Percentiles rank a stretch among this genome's conserved stretches.
These are phyloP conservation scores for Bacidia gigantensis DNA, from an alignment of 495 filamentous ascomycete genomes.

Conservation along the genomic window DNA sequence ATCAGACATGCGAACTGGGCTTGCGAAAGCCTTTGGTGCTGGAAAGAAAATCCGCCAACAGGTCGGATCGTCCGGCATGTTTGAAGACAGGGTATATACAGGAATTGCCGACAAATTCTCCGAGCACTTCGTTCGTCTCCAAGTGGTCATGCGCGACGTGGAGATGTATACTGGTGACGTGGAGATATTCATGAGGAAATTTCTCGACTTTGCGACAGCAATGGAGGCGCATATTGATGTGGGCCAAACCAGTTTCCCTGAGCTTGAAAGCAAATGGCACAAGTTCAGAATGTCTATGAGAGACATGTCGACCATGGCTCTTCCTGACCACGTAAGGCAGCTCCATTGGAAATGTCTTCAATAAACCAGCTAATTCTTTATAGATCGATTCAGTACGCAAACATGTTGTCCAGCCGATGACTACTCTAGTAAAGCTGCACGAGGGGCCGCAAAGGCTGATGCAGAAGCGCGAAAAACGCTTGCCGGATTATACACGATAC, in stretches of 20 bases:
- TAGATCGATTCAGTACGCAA: constrained; percentile 64
- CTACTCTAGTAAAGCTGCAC: constrained; percentile 64
- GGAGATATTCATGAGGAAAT: constrained; percentile 54
- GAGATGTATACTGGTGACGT: constrained; percentile 69
- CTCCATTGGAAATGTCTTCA: constrained; percentile 8
- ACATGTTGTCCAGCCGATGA: constrained; percentile 77
- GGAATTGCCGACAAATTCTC: constrained; percentile 63
- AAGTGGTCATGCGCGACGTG: constrained; percentile 80
- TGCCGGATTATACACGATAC: constrained; percentile 75
- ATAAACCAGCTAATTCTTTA: constrained; percentile 6
- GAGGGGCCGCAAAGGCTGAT: constrained; percentile 72
- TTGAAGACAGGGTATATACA: constrained; percentile 69
- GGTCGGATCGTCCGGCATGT: constrained; percentile 47
- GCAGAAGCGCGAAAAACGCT: constrained; percentile 80
- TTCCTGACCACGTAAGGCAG: constrained; percentile 72
- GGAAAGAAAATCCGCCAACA: constrained; percentile 65
- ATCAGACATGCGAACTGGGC: constrained; percentile 66
- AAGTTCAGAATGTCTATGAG: constrained; percentile 67
- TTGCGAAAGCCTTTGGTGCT: constrained; percentile 77
- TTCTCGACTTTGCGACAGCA: constrained; percentile 52
- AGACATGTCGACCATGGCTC: constrained; percentile 60
- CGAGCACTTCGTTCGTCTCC: constrained; percentile 77
- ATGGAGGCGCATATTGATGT: constrained; percentile 55
- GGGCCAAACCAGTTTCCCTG: constrained; percentile 48
- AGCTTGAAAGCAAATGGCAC: constrained; percentile 85